Evolutionary conservation across 202 grass and related monocot species (phyloP).

Genomic region (Schoenoplectus tabernaemontani): DNA sequence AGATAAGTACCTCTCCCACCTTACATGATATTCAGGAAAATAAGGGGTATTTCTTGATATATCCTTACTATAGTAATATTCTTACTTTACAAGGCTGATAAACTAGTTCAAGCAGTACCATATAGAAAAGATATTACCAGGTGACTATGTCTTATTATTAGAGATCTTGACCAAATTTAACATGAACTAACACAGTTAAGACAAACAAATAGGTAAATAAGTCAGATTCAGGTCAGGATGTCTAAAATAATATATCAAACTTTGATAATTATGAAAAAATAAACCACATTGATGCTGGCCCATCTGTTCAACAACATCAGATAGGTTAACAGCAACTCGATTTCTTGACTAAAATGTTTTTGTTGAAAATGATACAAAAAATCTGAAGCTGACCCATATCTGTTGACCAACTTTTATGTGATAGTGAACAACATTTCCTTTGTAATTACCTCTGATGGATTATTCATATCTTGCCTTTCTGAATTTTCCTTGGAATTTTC

Average conservation of each 20-base stretch:
- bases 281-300: not conserved
- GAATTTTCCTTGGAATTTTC: constrained; percentile 14
- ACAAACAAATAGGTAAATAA: not conserved
- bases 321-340: not conserved
- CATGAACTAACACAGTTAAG: not conserved
- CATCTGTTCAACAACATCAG: not conserved
- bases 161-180: not conserved
- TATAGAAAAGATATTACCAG: not conserved
- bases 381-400: not conserved
- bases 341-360: not conserved
- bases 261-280: not conserved
- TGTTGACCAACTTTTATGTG: not conserved
- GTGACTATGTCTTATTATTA: not conserved
- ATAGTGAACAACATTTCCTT: not conserved
- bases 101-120: not conserved
- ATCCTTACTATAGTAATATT: no score
- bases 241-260: not conserved
- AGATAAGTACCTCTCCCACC: not conserved
- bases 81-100: not conserved
- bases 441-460: constrained; percentile 17
- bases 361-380: constrained; percentile 6
- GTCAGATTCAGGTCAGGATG: not conserved
- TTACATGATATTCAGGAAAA: not conserved
- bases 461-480: constrained; percentile 7
- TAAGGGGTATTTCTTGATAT: no score